These are phyloP conservation scores for Lactifluus hygrophoroides DNA, from an alignment of 768 basidiomycete genomes.

Conservation along the genomic window DNA sequence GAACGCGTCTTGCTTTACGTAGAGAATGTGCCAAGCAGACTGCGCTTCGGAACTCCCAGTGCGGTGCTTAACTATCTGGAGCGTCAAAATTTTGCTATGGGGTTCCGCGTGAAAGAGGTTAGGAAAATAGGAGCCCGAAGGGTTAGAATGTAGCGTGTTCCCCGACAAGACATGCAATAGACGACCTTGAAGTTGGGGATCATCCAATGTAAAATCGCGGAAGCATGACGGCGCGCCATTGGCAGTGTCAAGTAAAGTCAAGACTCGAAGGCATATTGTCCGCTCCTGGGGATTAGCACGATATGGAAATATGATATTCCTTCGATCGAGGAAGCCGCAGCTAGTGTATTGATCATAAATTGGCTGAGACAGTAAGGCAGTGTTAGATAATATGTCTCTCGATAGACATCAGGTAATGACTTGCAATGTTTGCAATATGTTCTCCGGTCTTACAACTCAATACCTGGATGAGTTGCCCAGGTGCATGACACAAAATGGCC, in stretches of 20 bases:
- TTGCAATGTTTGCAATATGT: not conserved
- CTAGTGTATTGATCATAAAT: not conserved
- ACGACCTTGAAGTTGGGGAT: not conserved
- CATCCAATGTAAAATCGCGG: not conserved
- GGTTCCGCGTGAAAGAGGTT: too few species aligned
- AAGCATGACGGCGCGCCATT: not conserved
- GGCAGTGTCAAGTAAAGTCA: not conserved
- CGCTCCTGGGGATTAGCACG: not conserved
- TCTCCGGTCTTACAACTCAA: conserved; percentile 5
- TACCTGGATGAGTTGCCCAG: not conserved
- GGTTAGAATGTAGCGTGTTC: too few species aligned
- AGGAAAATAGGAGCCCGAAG: too few species aligned
- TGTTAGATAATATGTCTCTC: not conserved
- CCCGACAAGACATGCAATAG: too few species aligned
- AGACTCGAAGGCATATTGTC: not conserved
- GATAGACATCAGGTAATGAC: not conserved
- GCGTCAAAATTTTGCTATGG: too few species aligned
- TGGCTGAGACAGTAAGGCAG: not conserved
- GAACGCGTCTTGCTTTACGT: too few species aligned
- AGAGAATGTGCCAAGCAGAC: too few species aligned
- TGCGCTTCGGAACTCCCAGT: too few species aligned
- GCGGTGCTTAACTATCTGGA: too few species aligned
- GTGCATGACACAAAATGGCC: not conserved
- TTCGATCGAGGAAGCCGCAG: not conserved
- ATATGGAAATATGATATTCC: not conserved